Base-by-base conservation (phyloP, 2,329 filamentous ascomycete genomes). In the Botryotinia narcissicola region DNA sequence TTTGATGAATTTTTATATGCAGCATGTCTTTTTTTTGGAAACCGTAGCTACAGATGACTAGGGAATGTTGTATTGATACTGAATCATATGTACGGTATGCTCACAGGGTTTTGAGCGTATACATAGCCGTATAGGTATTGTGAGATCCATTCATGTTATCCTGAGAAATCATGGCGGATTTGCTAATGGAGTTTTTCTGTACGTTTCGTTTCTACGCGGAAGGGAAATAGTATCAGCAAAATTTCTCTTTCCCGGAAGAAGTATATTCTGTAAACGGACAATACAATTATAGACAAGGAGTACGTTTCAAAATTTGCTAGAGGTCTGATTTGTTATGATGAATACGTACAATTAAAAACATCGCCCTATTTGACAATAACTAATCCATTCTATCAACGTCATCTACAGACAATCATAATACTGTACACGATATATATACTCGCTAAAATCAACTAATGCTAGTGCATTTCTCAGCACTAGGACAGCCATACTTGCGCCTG, bases 371-470 rank as follows among this genome's bases (percentile, higher is more conserved):
- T 16, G 25, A 54, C 2, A 14, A n/a, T 3, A 16, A n/a, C 2
- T 0, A 54, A 12, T n/a, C 2, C 4, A 16, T n/a, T n/a, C 2
- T 3, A 16, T n/a, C 4, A 0, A 54, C 16, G 48, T n/a, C 25
- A 16, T n/a, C 25, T n/a, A 16, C 12, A n/a, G 12, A 2, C 7
- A 16, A 6, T 7, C 14, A 54, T 14, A 0, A 51, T 51, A 14
- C 14, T 51, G 48, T n/a, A 2, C 25, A 7, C 12, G 7, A n/a
- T 54, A 54, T 1, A 0, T 0, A 16, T n/a, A 4, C 48, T 54
- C 48, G 48, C 48, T 16, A 14, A 16, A n/a, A 51, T 14, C 25
- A n/a, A 51, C 25, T 25, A 51, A 16, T 16, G 1, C 12, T n/a
- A n/a, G 16, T 5, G 5, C 3, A n/a, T n/a, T 54, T 3, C 12